These are phyloP conservation scores for Boletus bicolor DNA, from an alignment of 768 basidiomycete genomes.

Conservation along the genomic window DNA sequence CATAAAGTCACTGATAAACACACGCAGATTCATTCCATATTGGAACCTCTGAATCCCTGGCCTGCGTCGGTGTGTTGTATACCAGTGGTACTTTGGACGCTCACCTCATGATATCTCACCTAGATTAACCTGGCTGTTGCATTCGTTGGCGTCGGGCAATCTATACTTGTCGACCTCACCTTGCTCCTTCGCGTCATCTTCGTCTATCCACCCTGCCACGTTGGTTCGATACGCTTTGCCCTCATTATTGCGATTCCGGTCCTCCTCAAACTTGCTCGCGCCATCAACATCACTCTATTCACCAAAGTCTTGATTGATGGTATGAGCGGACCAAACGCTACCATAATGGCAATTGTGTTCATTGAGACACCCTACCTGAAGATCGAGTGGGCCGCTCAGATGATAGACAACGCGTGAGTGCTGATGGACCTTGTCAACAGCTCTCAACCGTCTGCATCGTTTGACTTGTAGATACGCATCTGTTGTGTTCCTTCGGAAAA, in stretches of 20 bases:
- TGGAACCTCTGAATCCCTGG: conserved; percentile 19
- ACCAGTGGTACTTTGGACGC: background rate
- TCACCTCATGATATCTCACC: background rate
- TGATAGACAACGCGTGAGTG: conserved; percentile 28
- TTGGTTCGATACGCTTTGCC: conserved; percentile 6
- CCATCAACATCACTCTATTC: conserved; percentile 24
- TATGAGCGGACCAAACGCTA: conserved; percentile 6
- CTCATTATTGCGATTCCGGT: conserved; percentile 15
- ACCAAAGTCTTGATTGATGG: conserved; percentile 11
- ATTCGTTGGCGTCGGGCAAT: conserved; percentile 15
- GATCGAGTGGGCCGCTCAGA: conserved; percentile 30
- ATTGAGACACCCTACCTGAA: conserved; percentile 23
- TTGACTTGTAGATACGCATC: conserved; percentile 8
- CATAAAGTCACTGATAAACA: background rate
- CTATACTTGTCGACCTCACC: conserved; percentile 24
- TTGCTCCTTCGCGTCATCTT: conserved; percentile 23
- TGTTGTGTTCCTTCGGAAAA: conserved; percentile 10
- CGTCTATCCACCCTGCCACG: conserved; percentile 18
- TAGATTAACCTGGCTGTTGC: conserved; percentile 17
- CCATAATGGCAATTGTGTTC: conserved; percentile 2
- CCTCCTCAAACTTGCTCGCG: conserved; percentile 23
- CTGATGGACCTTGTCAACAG: background rate
- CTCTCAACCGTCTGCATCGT: background rate
- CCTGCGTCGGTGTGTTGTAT: background rate
- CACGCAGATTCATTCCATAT: conserved; percentile 22